Conservation (phyloP, 805 yeast genomes). For the Cyberlindnera misumaiensis region DNA sequence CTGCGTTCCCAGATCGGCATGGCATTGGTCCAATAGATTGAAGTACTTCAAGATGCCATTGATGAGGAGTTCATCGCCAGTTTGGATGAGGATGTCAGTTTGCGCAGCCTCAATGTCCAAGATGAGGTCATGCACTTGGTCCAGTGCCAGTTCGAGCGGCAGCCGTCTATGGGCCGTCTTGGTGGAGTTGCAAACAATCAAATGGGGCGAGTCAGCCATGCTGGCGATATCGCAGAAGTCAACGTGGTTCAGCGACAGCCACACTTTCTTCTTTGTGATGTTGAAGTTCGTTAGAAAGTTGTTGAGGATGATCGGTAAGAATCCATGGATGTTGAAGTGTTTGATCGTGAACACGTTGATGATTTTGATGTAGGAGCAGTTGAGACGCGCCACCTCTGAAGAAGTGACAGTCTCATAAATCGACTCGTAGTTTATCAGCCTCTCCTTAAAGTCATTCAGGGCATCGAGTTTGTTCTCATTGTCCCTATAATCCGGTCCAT, state of each 20-base stretch:
- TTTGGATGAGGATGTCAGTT: conserved; percentile 15
- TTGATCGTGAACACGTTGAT: conserved; percentile 53
- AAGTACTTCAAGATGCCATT: conserved; percentile 20
- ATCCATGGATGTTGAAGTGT: conserved; percentile 43
- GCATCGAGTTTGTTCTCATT: conserved; percentile 17
- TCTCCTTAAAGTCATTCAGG: conserved; percentile 31
- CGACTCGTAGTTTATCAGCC: conserved; percentile 44
- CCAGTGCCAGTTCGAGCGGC: conserved; percentile 6
- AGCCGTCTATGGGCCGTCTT: conserved; percentile 1
- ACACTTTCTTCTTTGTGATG: conserved; percentile 18
- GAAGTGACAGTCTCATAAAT: conserved; percentile 42
- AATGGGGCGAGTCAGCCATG: not conserved
- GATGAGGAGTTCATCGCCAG: conserved; percentile 15
- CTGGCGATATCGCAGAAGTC: conserved; percentile 4
- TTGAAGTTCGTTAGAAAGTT: conserved; percentile 17
- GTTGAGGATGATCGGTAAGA: conserved; percentile 14
- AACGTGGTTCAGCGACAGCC: conserved; percentile 7
- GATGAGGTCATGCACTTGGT: conserved; percentile 19
- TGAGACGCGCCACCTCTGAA: conserved; percentile 32
- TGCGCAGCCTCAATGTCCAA: conserved; percentile 14
- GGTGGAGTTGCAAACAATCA: conserved; percentile 1
- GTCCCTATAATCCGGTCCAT: conserved; percentile 26
- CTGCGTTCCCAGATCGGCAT: conserved; percentile 11
- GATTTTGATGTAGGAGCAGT: conserved; percentile 54
- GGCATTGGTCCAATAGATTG: conserved; percentile 9